phyloP scores from a whole-genome alignment of 352 stramenopile genomes.

The Phytophthora crassamura region DNA sequence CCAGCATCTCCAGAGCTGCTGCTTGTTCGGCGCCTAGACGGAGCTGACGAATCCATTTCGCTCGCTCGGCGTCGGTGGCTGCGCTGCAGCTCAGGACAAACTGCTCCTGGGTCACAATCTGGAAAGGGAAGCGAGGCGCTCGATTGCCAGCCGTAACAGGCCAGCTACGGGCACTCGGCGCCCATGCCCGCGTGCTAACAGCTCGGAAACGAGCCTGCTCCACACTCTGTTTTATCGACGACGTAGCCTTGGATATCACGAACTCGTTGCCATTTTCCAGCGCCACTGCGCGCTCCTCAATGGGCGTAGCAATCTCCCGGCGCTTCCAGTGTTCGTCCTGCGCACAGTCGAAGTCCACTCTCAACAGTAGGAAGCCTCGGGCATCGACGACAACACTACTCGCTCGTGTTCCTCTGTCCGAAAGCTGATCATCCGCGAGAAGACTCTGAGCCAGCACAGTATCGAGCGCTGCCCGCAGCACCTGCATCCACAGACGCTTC shows the following conservation, averaged over 20 bases:
- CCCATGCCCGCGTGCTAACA: conserved; percentile 56
- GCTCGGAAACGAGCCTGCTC: conserved; percentile 49
- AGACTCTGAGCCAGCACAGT: conserved; percentile 54
- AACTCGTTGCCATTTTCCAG: conserved; percentile 62
- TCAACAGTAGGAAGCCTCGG: conserved; percentile 41
- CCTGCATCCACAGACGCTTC: conserved; percentile 57
- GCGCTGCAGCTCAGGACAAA: conserved; percentile 70
- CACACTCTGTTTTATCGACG: conserved; percentile 24
- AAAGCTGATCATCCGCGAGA: conserved; percentile 40
- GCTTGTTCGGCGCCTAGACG: conserved; percentile 58
- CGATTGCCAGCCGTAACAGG: conserved; percentile 28
- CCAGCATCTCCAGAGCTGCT: conserved; percentile 59
- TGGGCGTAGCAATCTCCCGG: conserved; percentile 27
- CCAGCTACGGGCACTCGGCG: conserved; percentile 32
- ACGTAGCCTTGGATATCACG: conserved; percentile 39
- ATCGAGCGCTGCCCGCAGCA: conserved; percentile 60
- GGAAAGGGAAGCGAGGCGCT: conserved; percentile 61
- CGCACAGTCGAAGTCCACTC: conserved; percentile 41
- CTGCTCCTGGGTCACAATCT: conserved; percentile 73
- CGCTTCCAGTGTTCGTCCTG: conserved; percentile 33
- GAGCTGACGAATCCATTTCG: conserved; percentile 75
- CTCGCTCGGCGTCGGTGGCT: conserved; percentile 59
- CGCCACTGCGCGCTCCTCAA: conserved; percentile 58
- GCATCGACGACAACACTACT: conserved; percentile 9
- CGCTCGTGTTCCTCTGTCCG: conserved; percentile 2